A percentile compares a stretch with the other conserved stretches of the same genome.
These are phyloP conservation scores for Trichoderma citrinoviride DNA, from an alignment of 2,329 filamentous ascomycete species.

Conservation along the genomic window DNA sequence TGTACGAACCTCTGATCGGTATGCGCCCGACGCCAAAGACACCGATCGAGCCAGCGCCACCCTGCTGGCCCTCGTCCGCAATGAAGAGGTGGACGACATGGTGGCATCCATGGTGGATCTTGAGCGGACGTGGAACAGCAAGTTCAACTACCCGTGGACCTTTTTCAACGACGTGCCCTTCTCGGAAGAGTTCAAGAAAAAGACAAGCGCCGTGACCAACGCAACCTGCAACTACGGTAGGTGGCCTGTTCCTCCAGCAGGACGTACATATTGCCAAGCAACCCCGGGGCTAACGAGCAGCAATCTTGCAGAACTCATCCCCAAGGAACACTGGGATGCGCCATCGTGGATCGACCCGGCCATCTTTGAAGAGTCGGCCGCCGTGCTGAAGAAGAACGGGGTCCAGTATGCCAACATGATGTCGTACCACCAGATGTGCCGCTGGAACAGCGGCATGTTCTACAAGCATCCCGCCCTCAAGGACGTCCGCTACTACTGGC, in stretches of 20 bases:
- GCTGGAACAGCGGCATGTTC: constrained; percentile 98
- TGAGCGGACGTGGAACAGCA: constrained; percentile 93
- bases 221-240: constrained; percentile 76
- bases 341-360: constrained; percentile 91
- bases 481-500: constrained; percentile 91
- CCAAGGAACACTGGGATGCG: constrained; percentile 90
- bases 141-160: constrained; percentile 99
- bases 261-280: background rate
- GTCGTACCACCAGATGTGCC: constrained; percentile 98
- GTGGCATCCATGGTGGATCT: constrained; percentile 86
- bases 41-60: constrained; percentile 90
- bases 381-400: constrained; percentile 75
- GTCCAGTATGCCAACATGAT: constrained; percentile 88
- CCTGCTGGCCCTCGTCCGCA: constrained; percentile 85
- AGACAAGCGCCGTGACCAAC: constrained; percentile 78
- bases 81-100: constrained; percentile 82
- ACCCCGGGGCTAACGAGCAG: constrained; percentile 21
- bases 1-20: constrained; percentile 70
- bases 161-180: constrained; percentile 98
- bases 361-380: constrained; percentile 78
- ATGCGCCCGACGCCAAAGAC: constrained; percentile 70
- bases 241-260: background rate
- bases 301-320: constrained; percentile 66
- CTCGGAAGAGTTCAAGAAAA: constrained; percentile 84
- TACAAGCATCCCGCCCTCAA: constrained; percentile 90